Conservation (phyloP, 352 stramenopile genomes). For the Phytopythium montanum region DNA sequence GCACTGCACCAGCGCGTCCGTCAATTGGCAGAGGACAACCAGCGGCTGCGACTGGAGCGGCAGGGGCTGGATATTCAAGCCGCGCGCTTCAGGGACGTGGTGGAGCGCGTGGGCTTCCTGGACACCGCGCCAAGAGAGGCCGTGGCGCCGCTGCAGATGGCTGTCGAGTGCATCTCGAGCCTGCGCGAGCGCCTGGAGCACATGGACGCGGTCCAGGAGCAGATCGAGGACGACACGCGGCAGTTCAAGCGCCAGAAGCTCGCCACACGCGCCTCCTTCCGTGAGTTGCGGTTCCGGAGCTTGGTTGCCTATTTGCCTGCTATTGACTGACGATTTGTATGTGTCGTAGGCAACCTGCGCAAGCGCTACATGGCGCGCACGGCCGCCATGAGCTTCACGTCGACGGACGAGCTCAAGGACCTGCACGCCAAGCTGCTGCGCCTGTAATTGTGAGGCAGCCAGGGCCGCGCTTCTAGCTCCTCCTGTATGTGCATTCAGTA, state of each 20-base stretch:
- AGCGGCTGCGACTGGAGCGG: slow-evolving; percentile 45
- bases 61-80: slow-evolving; percentile 36
- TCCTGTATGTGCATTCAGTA: slow-evolving; percentile 1
- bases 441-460: background rate
- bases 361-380: slow-evolving; percentile 51
- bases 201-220: slow-evolving; percentile 40
- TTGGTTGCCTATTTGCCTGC: background rate
- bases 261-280: slow-evolving; percentile 39
- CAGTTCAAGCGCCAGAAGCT: slow-evolving; percentile 55
- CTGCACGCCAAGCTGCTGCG: slow-evolving; percentile 32
- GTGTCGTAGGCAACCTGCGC: slow-evolving; percentile 29
- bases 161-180: slow-evolving; percentile 32
- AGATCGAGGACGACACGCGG: slow-evolving; percentile 42
- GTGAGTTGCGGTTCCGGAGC: background rate
- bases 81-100: slow-evolving; percentile 31
- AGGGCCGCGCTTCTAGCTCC: background rate
- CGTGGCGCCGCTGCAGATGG: slow-evolving; percentile 43
- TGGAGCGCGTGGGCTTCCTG: slow-evolving; percentile 40
- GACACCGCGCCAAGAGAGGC: slow-evolving; percentile 33
- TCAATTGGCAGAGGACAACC: slow-evolving; percentile 30
- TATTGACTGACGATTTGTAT: background rate
- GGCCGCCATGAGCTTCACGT: slow-evolving; percentile 38
- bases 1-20: slow-evolving; percentile 32
- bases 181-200: slow-evolving; percentile 42
- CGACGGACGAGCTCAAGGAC: slow-evolving; percentile 54